Percentiles rank a stretch among this genome's conserved stretches.
phyloP scores from a whole-genome alignment of 2,329 filamentous ascomycete genomes.

The Rhexocercosporidium sp. region DNA sequence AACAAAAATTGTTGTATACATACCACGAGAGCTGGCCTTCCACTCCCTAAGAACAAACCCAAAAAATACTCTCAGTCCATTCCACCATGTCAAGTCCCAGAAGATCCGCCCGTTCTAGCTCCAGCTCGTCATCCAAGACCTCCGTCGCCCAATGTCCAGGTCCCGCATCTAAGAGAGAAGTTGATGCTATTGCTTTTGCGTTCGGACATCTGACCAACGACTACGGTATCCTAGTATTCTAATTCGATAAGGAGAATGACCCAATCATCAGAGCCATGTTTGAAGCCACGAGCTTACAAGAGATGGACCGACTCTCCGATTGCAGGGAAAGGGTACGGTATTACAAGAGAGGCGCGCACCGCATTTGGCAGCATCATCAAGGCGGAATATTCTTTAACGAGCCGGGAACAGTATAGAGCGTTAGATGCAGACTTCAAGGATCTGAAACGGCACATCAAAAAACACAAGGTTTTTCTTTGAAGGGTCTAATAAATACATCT shows the following conservation, averaged over 20 bases:
- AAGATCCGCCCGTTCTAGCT: too few relatives aligned
- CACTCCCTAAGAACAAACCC: too few relatives aligned
- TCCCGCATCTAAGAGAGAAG: too few relatives aligned
- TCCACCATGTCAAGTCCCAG: too few relatives aligned
- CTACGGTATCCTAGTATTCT: not conserved
- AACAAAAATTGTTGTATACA: too few relatives aligned
- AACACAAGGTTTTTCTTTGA: not conserved
- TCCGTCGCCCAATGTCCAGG: too few relatives aligned
- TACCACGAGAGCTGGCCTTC: too few relatives aligned
- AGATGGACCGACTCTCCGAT: not conserved
- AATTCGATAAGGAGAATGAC: not conserved
- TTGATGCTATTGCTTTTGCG: not conserved
- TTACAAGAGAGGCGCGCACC: not conserved
- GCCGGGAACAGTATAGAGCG: not conserved
- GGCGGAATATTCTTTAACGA: too few relatives aligned
- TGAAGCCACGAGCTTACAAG: not conserved
- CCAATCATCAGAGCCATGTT: not conserved
- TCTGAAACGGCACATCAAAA: not conserved
- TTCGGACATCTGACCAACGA: not conserved
- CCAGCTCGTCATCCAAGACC: too few relatives aligned
- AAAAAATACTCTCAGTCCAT: too few relatives aligned
- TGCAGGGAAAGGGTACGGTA: not conserved
- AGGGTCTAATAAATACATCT: not conserved
- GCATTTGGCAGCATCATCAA: not conserved
- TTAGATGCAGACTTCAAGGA: not conserved